phyloP scores from a whole-genome alignment of 2,329 filamentous ascomycete species.

The Diaporthe sp. region DNA sequence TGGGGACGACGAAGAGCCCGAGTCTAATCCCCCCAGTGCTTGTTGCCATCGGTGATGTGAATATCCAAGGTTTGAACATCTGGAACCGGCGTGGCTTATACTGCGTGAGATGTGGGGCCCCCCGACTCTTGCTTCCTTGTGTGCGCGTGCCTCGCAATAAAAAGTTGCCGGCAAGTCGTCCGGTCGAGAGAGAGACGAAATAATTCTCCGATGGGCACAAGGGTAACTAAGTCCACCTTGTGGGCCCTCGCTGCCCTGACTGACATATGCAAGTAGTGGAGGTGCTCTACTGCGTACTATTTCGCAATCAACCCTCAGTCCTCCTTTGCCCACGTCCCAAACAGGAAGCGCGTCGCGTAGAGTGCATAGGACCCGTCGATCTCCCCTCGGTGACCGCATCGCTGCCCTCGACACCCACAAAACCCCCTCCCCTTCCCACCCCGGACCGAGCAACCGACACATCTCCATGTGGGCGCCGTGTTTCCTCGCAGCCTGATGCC shows the following conservation, averaged over 20 bases:
- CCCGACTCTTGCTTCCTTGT: not conserved
- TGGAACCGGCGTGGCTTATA: conserved; percentile 26
- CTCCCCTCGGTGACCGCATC: conserved; percentile 14
- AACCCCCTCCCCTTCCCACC: not conserved
- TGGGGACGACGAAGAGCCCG: not conserved
- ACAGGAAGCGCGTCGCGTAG: conserved; percentile 20
- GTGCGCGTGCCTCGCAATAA: not conserved
- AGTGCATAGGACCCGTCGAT: conserved; percentile 7
- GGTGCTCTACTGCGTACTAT: not conserved
- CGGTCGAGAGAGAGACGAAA: not conserved
- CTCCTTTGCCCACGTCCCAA: conserved; percentile 9
- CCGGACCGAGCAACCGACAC: conserved; percentile 11
- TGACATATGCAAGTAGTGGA: not conserved
- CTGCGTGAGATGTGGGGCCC: conserved; percentile 14
- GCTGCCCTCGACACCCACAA: conserved; percentile 12
- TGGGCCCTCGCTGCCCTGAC: not conserved
- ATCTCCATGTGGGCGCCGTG: conserved; percentile 20
- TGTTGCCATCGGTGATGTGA: not conserved
- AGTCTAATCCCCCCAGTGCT: not conserved
- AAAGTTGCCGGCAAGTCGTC: not conserved
- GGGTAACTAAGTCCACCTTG: not conserved
- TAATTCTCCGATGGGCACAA: conserved; percentile 22
- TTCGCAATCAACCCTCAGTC: not conserved
- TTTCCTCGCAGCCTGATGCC: conserved; percentile 16
- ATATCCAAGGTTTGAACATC: not conserved